Base-by-base conservation (phyloP, 192 early-diverging fungal species). In the Phlyctochytrium planicorne region DNA sequence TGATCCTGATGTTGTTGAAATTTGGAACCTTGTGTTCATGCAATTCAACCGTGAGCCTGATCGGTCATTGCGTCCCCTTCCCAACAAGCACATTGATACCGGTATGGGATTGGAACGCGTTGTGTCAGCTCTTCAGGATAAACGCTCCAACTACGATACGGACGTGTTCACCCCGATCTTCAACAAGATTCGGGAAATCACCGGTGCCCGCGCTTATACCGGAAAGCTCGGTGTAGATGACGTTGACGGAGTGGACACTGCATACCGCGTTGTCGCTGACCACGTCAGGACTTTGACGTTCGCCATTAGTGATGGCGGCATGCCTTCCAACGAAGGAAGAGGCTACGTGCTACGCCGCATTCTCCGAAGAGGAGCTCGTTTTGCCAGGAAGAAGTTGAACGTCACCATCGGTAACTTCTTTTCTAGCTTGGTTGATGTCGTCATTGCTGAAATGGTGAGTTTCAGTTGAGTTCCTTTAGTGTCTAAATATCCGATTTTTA, bases 21-120 rank as follows among this genome's bases (percentile, higher is more conserved):
- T 98, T 75, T 98, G 96, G 96, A 98, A 98, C 79, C 76, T 99
- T 20, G 97, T 99, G 68, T 99, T 99, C 63, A 99, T 99, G 86
- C 90, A 97, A 77, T 99, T 92, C 86, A 97, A 99, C 86, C 94
- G 97, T 68, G 95, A 97, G 73, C 73, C 88, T 12, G 94, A 94
- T 76, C 87, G 94, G 33, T 84, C 79, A 14, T 84, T 99, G 33
- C 90, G 91, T 63, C 81, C 89, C 30, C 84, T 99, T 36, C 97
- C 97, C 34, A 94, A 88, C 80, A 93, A 96, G 81, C 94, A 97
- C 79, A 93, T 99, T 69, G 97, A 99, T 81, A 99, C 97, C 25
- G 97, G 97, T 10, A 88, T 97, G 89, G 97, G 97, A 32, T 84
- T 93, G 3, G 97, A 99, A 80, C 93, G 97, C 72, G 77, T 99